Conservation (phyloP, 2,329 filamentous ascomycete species). For the Fusarium sp. region DNA sequence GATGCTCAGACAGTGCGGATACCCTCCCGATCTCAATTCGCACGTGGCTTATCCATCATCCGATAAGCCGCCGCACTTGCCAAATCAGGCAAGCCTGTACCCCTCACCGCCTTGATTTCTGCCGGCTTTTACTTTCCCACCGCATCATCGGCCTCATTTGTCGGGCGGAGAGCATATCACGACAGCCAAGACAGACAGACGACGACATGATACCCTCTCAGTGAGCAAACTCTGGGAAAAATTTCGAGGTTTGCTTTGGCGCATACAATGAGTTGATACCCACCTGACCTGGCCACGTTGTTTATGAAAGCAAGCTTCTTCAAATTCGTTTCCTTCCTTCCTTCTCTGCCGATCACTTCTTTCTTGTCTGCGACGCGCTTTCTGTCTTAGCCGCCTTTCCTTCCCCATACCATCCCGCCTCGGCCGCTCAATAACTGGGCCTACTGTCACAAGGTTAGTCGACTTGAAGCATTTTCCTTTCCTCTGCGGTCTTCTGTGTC, state of each 20-base stretch:
- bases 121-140: conserved; percentile 16
- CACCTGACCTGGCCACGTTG: background rate
- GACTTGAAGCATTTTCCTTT: conserved; percentile 1
- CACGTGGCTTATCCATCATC: conserved; percentile 19
- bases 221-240: conserved; percentile 5
- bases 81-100: conserved; percentile 3
- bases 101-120: conserved; percentile 42
- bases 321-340: background rate
- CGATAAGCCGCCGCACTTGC: conserved; percentile 11
- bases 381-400: conserved; percentile 37
- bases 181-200: conserved; percentile 14
- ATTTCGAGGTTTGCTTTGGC: conserved; percentile 20
- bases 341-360: conserved; percentile 30
- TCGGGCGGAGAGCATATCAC: conserved; percentile 23
- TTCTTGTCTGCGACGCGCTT: conserved; percentile 25
- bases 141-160: conserved; percentile 27
- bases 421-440: conserved; percentile 33
- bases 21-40: background rate
- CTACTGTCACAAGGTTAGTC: conserved; percentile 37
- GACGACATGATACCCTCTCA: conserved; percentile 35
- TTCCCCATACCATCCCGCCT: conserved; percentile 42
- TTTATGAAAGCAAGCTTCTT: background rate
- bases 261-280: conserved; percentile 31
- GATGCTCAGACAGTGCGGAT: conserved; percentile 8
- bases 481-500: background rate